These are phyloP conservation scores for Plectosphaerella sp. DNA, from an alignment of 2,329 filamentous ascomycete species.

Conservation along the genomic window DNA sequence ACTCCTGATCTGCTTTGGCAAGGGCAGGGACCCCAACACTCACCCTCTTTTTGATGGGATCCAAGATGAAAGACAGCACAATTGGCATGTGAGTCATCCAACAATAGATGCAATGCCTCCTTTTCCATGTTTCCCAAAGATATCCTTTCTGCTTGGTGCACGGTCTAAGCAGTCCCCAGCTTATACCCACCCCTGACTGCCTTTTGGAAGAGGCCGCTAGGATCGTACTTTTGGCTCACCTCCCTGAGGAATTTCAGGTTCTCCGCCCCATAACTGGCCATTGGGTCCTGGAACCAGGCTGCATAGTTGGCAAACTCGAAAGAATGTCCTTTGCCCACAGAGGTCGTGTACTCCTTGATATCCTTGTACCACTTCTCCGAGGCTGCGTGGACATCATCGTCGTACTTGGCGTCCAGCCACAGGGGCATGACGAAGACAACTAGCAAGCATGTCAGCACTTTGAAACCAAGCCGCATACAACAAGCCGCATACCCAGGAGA, in stretches of 20 bases:
- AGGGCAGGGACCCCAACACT: no score
- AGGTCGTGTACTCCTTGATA: slow-evolving; percentile 4
- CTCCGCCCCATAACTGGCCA: slow-evolving; percentile 24
- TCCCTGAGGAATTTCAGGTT: slow-evolving; percentile 21
- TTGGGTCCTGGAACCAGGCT: slow-evolving; percentile 18
- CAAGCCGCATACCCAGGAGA: slow-evolving; percentile 4
- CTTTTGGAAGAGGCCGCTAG: slow-evolving; percentile 23
- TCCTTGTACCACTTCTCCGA: slow-evolving; percentile 1
- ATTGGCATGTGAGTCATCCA: background rate
- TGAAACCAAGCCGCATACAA: background rate
- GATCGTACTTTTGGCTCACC: slow-evolving; percentile 27
- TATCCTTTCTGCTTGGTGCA: no score
- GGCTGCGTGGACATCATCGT: slow-evolving; percentile 4
- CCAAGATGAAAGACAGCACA: background rate
- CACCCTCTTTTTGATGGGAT: no score
- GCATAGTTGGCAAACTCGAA: slow-evolving; percentile 32
- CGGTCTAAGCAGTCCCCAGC: background rate
- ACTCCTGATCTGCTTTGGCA: no score
- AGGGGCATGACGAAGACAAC: slow-evolving; percentile 8
- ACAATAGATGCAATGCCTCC: background rate
- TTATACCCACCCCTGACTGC: slow-evolving; percentile 10
- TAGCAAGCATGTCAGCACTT: background rate
- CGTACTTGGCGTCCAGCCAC: slow-evolving; percentile 3
- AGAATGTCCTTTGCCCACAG: slow-evolving; percentile 9
- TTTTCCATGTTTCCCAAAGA: no score